Percentiles rank a stretch among this genome's conserved stretches.
These are phyloP conservation scores for Kwoniella dendrophila DNA, from an alignment of 768 basidiomycete genomes.

Conservation along the genomic window DNA sequence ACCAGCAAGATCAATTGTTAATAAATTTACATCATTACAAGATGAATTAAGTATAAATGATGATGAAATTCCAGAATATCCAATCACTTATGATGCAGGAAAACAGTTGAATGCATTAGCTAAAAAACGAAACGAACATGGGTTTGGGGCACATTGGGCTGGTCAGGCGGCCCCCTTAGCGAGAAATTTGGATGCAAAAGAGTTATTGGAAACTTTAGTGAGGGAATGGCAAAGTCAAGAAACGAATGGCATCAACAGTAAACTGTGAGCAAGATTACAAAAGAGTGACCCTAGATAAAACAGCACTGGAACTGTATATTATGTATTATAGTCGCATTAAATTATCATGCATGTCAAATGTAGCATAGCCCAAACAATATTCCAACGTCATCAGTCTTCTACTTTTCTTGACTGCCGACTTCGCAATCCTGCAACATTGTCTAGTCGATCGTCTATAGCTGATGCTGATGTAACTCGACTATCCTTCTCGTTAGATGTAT, in stretches of 20 bases:
- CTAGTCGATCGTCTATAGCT: not conserved
- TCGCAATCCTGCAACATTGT: not conserved
- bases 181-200: slow-evolving; percentile 32
- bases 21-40: slow-evolving; percentile 36
- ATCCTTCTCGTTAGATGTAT: not conserved
- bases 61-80: slow-evolving; percentile 34
- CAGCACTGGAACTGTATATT: not conserved
- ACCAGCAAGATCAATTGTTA: slow-evolving; percentile 38
- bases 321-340: not conserved
- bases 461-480: not conserved
- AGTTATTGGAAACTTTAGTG: slow-evolving; percentile 27
- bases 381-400: not conserved
- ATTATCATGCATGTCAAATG: not conserved
- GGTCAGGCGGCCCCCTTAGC: slow-evolving; percentile 40
- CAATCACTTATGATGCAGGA: slow-evolving; percentile 43
- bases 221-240: slow-evolving; percentile 9
- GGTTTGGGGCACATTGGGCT: slow-evolving; percentile 49
- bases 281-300: not conserved
- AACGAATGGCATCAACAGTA: no score
- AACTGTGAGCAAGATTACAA: not conserved
- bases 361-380: not conserved
- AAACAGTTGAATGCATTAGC: slow-evolving; percentile 45
- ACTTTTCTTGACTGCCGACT: not conserved
- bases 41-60: not conserved
- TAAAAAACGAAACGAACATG: slow-evolving; percentile 35